These are phyloP conservation scores for Nematocida major DNA, from an alignment of 371 early-diverging fungal species.

Conservation along the genomic window DNA sequence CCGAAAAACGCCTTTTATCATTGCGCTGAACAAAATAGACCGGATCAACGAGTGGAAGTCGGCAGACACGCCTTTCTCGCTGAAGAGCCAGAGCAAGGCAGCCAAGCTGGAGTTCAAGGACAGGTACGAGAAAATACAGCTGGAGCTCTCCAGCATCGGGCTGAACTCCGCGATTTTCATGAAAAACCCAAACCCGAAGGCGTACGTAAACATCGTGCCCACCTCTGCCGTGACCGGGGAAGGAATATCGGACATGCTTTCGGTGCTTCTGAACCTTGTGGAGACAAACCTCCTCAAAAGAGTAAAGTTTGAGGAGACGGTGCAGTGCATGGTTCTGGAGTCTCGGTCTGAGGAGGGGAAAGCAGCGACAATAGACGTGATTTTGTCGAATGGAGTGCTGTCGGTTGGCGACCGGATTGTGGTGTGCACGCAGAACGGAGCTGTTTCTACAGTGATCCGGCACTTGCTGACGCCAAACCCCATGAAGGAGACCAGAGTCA, in stretches of 20 bases:
- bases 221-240: slow-evolving; percentile 98
- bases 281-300: slow-evolving; percentile 85
- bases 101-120: slow-evolving; percentile 80
- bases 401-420: slow-evolving; percentile 93
- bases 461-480: slow-evolving; percentile 95
- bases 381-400: slow-evolving; percentile 89
- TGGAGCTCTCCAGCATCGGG: slow-evolving; percentile 90
- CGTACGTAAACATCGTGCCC: slow-evolving; percentile 91
- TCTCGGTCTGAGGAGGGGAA: slow-evolving; percentile 98
- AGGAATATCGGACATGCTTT: slow-evolving; percentile 93
- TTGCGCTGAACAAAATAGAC: slow-evolving; percentile 99
- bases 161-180: slow-evolving; percentile 85
- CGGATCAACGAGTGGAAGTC: slow-evolving; percentile 90
- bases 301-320: slow-evolving; percentile 84
- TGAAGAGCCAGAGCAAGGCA: slow-evolving; percentile 72
- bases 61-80: slow-evolving; percentile 65
- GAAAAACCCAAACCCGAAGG: slow-evolving; percentile 85
- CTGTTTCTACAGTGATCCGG: slow-evolving; percentile 84
- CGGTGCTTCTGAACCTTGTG: slow-evolving; percentile 80
- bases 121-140: slow-evolving; percentile 72
- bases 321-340: slow-evolving; percentile 96
- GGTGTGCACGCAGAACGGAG: slow-evolving; percentile 87
- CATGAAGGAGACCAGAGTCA: slow-evolving; percentile 86
- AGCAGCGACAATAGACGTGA: slow-evolving; percentile 95
- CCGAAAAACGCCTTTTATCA: slow-evolving; percentile 95